Conservation (phyloP, 805 yeast species). For the Saturnispora besseyi region DNA sequence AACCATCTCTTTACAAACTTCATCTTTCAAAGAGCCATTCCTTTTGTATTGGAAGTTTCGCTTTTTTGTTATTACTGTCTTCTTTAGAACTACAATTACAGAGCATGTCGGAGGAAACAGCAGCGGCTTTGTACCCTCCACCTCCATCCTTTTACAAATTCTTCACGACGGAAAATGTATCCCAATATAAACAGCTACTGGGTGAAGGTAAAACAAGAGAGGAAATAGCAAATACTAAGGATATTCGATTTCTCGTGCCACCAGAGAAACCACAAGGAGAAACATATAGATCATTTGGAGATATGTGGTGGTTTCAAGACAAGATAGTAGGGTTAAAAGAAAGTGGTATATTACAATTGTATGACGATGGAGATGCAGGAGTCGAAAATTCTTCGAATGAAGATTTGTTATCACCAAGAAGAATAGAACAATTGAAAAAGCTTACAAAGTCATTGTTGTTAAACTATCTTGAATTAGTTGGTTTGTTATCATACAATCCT, state of each 20-base stretch:
- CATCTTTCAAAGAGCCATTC: too few relatives aligned
- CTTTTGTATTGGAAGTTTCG: not conserved
- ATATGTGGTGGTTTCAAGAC: constrained; percentile 77
- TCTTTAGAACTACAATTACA: not conserved
- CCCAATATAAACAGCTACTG: constrained; percentile 28
- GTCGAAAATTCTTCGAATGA: constrained; percentile 13
- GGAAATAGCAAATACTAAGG: constrained; percentile 22
- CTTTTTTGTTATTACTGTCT: not conserved
- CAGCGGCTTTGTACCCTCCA: constrained; percentile 81
- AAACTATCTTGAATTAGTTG: constrained; percentile 75
- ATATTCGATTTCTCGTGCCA: constrained; percentile 51
- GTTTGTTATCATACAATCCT: constrained; percentile 69
- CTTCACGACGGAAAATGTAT: constrained; percentile 64
- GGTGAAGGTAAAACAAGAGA: constrained; percentile 19
- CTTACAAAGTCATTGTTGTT: constrained; percentile 69
- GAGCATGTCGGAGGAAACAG: constrained; percentile 15
- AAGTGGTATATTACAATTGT: constrained; percentile 71
- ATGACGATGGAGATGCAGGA: constrained; percentile 25
- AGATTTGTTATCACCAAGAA: constrained; percentile 36
- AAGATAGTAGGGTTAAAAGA: constrained; percentile 66
- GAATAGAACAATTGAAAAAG: constrained; percentile 68
- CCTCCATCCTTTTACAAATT: constrained; percentile 79
- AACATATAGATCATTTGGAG: constrained; percentile 81
- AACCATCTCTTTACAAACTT: too few relatives aligned
- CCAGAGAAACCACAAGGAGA: constrained; percentile 55